Conservation (phyloP, 495 filamentous ascomycete genomes). For the Podospora australis region DNA sequence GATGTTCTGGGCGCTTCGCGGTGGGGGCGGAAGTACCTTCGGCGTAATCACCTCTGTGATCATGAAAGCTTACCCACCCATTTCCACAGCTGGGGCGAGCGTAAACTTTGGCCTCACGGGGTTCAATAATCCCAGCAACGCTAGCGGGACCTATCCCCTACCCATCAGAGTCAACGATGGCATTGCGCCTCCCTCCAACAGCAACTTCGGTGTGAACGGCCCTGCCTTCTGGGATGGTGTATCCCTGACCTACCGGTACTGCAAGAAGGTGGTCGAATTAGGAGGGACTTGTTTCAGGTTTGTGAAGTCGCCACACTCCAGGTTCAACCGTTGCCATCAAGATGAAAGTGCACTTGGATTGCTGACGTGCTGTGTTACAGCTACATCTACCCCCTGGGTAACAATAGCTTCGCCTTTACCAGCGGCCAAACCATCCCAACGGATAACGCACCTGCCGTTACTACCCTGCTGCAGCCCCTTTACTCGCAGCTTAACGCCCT, state of each 20-base stretch:
- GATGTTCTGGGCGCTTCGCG: slow-evolving; percentile 57
- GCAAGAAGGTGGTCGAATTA: slow-evolving; percentile 27
- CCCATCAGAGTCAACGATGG: slow-evolving; percentile 15
- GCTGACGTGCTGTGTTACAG: too few relatives aligned
- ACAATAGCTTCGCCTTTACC: slow-evolving; percentile 30
- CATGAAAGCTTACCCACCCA: slow-evolving; percentile 34
- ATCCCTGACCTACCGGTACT: slow-evolving; percentile 33
- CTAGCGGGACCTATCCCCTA: slow-evolving; percentile 14
- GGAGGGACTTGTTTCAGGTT: slow-evolving; percentile 43
- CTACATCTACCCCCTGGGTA: slow-evolving; percentile 31
- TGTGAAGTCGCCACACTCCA: too few relatives aligned
- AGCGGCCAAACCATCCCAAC: slow-evolving; percentile 26
- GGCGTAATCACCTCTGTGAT: slow-evolving; percentile 48
- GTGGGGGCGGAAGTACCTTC: slow-evolving; percentile 53
- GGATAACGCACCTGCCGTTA: slow-evolving; percentile 22
- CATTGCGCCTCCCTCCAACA: slow-evolving; percentile 17
- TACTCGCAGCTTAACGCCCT: slow-evolving; percentile 31
- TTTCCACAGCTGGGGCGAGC: slow-evolving; percentile 17
- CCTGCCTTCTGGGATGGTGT: slow-evolving; percentile 49
- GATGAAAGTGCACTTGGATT: too few relatives aligned
- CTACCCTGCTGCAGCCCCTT: slow-evolving; percentile 40
- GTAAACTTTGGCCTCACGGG: slow-evolving; percentile 5
- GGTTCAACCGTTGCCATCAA: too few relatives aligned
- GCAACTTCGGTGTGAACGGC: slow-evolving; percentile 21
- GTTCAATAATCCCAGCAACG: slow-evolving; percentile 6